Evolutionary conservation across 805 yeast species (phyloP).

Genomic region (Phaffomyces thermotolerans): DNA sequence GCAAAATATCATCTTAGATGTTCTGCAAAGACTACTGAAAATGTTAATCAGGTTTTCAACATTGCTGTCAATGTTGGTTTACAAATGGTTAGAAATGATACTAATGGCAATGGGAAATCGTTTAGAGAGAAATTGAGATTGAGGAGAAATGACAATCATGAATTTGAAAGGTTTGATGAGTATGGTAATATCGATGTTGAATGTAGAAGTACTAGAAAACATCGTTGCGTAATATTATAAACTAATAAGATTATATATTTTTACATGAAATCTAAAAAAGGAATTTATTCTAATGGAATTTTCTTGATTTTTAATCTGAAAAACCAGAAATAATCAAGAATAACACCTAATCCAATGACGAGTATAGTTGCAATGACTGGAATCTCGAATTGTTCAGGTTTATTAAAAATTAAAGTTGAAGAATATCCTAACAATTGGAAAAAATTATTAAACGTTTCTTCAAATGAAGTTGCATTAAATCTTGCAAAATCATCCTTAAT

Average conservation of each 20-base stretch:
- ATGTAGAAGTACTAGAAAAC: conserved; percentile 5
- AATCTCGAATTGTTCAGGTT: conserved; percentile 24
- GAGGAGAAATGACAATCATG: background rate
- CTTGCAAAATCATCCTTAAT: conserved; percentile 25
- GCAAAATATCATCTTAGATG: conserved; percentile 73
- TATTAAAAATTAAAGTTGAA: conserved; percentile 24
- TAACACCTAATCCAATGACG: conserved; percentile 6
- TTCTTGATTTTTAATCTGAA: conserved; percentile 1
- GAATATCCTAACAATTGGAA: conserved; percentile 25
- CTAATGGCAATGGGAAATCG: background rate
- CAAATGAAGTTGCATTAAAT: conserved; percentile 29
- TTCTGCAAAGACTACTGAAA: conserved; percentile 64
- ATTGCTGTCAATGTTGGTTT: conserved; percentile 35
- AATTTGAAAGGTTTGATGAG: conserved; percentile 13
- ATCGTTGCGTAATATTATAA: conserved; percentile 10
- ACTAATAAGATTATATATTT: background rate
- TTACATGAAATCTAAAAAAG: background rate
- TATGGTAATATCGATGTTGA: conserved; percentile 10
- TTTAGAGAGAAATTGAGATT: conserved; percentile 2
- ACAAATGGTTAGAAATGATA: background rate
- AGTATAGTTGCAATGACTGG: conserved; percentile 21
- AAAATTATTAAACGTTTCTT: conserved; percentile 26
- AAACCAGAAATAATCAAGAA: conserved; percentile 7
- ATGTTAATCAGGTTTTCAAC: conserved; percentile 62
- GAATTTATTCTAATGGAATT: background rate